These are phyloP conservation scores for Talaromyces wortmannii DNA, from an alignment of 495 filamentous ascomycete genomes.

Conservation along the genomic window DNA sequence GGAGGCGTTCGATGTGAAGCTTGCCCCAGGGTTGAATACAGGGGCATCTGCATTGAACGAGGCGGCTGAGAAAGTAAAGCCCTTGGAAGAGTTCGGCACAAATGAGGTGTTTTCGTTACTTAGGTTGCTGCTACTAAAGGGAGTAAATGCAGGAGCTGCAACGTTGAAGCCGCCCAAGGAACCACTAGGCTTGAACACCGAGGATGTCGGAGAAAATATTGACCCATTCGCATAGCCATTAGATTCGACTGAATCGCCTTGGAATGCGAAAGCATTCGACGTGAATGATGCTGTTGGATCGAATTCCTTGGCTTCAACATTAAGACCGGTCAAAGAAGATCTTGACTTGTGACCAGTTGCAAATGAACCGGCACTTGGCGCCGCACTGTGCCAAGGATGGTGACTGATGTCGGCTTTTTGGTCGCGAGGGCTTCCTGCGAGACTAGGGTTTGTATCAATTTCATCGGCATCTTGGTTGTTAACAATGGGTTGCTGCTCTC, in stretches of 20 bases:
- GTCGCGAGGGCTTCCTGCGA: slow-evolving; percentile 54
- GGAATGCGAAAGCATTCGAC: slow-evolving; percentile 51
- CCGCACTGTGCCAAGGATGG: slow-evolving; percentile 32
- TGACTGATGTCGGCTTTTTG: slow-evolving; percentile 24
- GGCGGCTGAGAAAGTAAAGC: slow-evolving; percentile 70
- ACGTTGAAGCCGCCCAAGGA: slow-evolving; percentile 49
- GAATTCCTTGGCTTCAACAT: slow-evolving; percentile 84
- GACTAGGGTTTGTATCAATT: slow-evolving; percentile 70
- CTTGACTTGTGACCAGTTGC: slow-evolving; percentile 48
- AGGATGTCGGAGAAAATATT: slow-evolving; percentile 7
- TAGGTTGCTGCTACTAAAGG: slow-evolving; percentile 29
- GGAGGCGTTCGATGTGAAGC: slow-evolving; percentile 14
- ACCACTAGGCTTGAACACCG: slow-evolving; percentile 21
- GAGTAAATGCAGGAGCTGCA: slow-evolving; percentile 63
- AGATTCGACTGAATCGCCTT: slow-evolving; percentile 49
- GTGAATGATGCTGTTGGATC: slow-evolving; percentile 61
- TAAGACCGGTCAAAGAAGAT: slow-evolving; percentile 68
- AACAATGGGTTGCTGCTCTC: slow-evolving; percentile 23
- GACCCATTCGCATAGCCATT: slow-evolving; percentile 16
- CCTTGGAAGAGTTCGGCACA: slow-evolving; percentile 27
- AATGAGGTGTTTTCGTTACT: slow-evolving; percentile 10
- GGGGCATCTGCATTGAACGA: slow-evolving; percentile 79
- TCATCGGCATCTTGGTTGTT: slow-evolving; percentile 55
- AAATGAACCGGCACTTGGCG: slow-evolving; percentile 32
- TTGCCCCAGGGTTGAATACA: slow-evolving; percentile 60